Evolutionary conservation across 202 grass and related monocot species (phyloP), one percentile per base, ranked within the genome.

Genomic region (Dendrocalamus latiflorus): DNA sequence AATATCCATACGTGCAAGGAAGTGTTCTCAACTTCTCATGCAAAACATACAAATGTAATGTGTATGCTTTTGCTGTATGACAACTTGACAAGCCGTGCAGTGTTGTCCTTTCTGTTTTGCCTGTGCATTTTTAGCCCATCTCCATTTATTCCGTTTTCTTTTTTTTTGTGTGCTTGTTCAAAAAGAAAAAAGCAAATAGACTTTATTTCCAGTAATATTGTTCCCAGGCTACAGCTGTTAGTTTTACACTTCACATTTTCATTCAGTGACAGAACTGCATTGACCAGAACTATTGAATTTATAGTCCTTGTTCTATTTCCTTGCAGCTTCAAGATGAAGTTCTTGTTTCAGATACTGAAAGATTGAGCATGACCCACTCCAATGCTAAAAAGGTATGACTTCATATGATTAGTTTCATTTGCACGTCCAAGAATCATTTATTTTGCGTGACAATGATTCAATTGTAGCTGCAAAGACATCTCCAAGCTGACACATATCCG

Each of bases 271-370:
- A 79, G 13, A 48, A 50, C 28, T 30, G 50, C 30, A 38, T 68
- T 49, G 30, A 70, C 37, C 34, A 50, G 20, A 49, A 1, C 12
- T 70, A 16, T 65, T 43, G 20, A 62, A 45, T 72, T 3, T 25
- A 28, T 18, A 25, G 5, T 65, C 43, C 30, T 58, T 65, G 9
- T 77, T 51, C 6, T 28, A 69, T 76, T 61, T 65, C 10, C 38
- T 43, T 84, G 34, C 88, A 97, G 95, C 91, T 98, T 72, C 95
- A 98, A 90, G 93, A 95, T 88, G 95, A 95, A 93, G 95, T 98
- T 74, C 84, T 98, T 87, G 81, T 76, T 81, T 98, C 93, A 58
- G 95, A 98, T 79, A 75, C 95, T 38, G 89, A 93, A 28, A 93
- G 95, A 77, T 77, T 98, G 83, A 91, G 75, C 55, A 95, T 93